Conservation (phyloP, 2,329 filamentous ascomycete genomes). For the Neospermospora avenae region DNA sequence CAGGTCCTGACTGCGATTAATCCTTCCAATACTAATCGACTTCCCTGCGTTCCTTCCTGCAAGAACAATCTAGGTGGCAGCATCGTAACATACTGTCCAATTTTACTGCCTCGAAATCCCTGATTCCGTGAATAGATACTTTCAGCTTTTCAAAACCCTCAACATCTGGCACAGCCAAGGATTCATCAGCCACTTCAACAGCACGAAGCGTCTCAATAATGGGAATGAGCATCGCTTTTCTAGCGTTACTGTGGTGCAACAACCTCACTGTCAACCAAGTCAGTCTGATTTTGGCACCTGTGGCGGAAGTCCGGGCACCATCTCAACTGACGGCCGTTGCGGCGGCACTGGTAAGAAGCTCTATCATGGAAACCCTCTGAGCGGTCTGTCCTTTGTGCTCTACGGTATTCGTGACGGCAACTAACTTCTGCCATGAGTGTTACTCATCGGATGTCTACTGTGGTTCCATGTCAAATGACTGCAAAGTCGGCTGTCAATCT, state of each 20-base stretch:
- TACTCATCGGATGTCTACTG: neutral
- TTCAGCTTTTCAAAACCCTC: neutral
- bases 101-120: neutral
- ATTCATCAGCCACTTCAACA: neutral
- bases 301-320: neutral
- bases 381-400: neutral
- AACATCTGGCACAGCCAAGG: neutral
- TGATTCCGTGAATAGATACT: neutral
- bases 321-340: neutral
- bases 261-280: neutral
- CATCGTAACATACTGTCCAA: neutral
- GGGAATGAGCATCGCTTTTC: neutral
- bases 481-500: neutral
- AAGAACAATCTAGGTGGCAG: neutral
- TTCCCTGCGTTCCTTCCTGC: neutral
- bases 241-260: neutral
- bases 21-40: neutral
- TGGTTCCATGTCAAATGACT: neutral
- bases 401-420: no score
- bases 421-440: neutral
- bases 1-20: neutral
- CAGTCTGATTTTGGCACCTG: neutral
- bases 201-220: neutral
- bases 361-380: neutral
- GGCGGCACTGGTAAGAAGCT: neutral